phyloP scores from a whole-genome alignment of 106 monocot genomes.

The Triglochin maritima region DNA sequence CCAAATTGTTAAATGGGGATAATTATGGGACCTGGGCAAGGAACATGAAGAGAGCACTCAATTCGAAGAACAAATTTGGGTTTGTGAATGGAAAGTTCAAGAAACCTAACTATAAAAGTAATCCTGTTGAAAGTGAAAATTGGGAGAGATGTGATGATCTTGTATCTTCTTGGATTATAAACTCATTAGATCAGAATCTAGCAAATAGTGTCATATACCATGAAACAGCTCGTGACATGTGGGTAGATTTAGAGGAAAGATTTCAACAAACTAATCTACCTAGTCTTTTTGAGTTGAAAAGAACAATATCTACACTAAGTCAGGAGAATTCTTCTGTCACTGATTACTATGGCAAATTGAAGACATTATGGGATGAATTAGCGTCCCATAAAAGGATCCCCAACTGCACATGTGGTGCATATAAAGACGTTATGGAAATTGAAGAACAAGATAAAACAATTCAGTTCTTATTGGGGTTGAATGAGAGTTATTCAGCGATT shows the following conservation, averaged over 20 bases:
- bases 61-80: too few species aligned
- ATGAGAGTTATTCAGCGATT: not conserved
- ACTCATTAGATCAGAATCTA: too few species aligned
- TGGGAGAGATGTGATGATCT: too few species aligned
- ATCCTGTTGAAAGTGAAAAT: too few species aligned
- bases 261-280: not conserved
- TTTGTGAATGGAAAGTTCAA: too few species aligned
- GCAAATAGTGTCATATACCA: too few species aligned
- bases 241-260: not conserved
- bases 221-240: not conserved
- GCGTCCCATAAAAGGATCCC: not conserved
- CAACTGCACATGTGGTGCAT: not conserved
- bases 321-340: not conserved
- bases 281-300: not conserved
- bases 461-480: not conserved
- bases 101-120: too few species aligned
- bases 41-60: too few species aligned
- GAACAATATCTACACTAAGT: not conserved
- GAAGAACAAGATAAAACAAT: not conserved
- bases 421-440: not conserved
- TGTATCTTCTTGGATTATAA: too few species aligned
- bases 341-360: not conserved
- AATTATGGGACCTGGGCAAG: too few species aligned
- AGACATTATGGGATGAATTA: not conserved
- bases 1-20: too few species aligned